Base-by-base conservation (phyloP, 139 green algal species). In the Protoeuglena noctilucae region DNA sequence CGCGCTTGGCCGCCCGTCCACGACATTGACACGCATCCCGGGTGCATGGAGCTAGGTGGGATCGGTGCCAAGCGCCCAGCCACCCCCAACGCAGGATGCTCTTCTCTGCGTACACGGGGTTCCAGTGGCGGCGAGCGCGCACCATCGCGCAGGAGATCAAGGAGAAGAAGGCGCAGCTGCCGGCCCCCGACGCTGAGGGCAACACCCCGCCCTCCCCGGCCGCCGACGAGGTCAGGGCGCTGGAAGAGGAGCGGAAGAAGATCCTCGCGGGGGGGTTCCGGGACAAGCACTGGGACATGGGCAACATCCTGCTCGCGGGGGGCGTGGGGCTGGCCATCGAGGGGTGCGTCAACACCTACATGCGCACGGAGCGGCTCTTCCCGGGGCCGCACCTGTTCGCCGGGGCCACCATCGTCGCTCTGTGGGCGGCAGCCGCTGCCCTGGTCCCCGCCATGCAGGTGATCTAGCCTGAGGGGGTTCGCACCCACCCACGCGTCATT, bases 371-470 rank as follows among this genome's bases (percentile, higher is more conserved):
- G 51, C 93, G 93, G 74, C 81, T 98, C 27, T 98, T 98, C 78
- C 91, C 91, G 2, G 91, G 91, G 3, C 91, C 91, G 26, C 91
- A 98, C 69, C 82, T 98, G 56, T 98, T 84, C 57, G 87, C 86
- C 27, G 89, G 89, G 22, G 83, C 86, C 24, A 58, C 29, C 57
- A 96, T 98, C 53, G 78, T 84, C 1, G 74, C 71, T 2, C 65
- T 96, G 40, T 98, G 91, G 91, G 88, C 87, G 2, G 45, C 80
- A 4, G 91, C 91, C 18, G 85, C 91, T 0, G 62, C 82, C 0
- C 73, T 97, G 47, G 79, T 93, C 41, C 90, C 90, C 2, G 63
- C 72, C 4, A 98, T 98, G 91, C 77, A 94, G 62, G n/a, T n/a
- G n/a, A n/a, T n/a, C n/a, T n/a, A n/a, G n/a, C n/a, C n/a, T n/a